These are phyloP conservation scores for Rugonectria rugulosa DNA, from an alignment of 2,329 filamentous ascomycete species.

Conservation along the genomic window DNA sequence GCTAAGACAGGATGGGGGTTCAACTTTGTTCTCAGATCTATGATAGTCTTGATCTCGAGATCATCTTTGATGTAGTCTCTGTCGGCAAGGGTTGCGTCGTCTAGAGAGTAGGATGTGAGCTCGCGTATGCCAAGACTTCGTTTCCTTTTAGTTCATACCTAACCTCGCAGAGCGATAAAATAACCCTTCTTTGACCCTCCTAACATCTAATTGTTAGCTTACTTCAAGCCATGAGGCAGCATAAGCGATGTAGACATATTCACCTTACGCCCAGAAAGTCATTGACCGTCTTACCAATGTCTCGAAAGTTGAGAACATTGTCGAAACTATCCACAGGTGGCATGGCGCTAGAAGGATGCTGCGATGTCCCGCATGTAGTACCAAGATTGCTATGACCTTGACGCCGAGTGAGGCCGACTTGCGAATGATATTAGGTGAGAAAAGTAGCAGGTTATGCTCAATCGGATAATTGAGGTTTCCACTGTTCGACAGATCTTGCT, in stretches of 20 bases:
- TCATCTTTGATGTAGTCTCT: conserved; percentile 64
- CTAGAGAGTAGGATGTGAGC: conserved; percentile 47
- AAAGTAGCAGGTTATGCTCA: too few relatives aligned
- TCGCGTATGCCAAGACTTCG: background rate
- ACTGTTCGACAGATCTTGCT: too few relatives aligned
- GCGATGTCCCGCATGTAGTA: too few relatives aligned
- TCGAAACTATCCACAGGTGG: conserved; percentile 30
- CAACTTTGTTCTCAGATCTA: conserved; percentile 82
- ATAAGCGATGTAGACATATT: conserved; percentile 25
- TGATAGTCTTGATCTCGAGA: conserved; percentile 72
- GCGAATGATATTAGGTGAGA: too few relatives aligned
- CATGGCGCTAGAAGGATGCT: too few relatives aligned
- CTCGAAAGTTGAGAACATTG: conserved; percentile 74
- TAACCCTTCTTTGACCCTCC: conserved; percentile 65
- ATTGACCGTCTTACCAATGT: conserved; percentile 76
- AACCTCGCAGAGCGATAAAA: conserved; percentile 74
- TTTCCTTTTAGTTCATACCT: conserved; percentile 45
- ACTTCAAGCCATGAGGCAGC: background rate
- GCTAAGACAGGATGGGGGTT: conserved; percentile 15
- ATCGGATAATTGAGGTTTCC: too few relatives aligned
- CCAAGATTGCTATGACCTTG: too few relatives aligned
- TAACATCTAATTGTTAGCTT: conserved; percentile 34
- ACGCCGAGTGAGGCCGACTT: too few relatives aligned
- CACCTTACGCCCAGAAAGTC: conserved; percentile 62
- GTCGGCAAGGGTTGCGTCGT: conserved; percentile 76